These are phyloP conservation scores for Vanrija sp. DNA, from an alignment of 1,284 basidiomycete species.

Conservation along the genomic window DNA sequence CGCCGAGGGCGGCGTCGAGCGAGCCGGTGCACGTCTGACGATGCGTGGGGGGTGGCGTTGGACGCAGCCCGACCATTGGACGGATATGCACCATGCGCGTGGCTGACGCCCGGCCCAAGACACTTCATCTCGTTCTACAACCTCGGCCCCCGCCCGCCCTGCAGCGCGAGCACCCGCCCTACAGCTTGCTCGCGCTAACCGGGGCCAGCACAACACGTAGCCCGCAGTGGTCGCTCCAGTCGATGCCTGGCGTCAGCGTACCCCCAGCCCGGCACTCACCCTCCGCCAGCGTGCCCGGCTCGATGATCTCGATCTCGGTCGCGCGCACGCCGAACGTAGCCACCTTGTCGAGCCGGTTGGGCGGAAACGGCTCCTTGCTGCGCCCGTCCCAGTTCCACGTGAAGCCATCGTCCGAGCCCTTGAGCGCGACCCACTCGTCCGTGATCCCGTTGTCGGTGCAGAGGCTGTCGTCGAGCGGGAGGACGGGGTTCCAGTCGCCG, in stretches of 20 bases:
- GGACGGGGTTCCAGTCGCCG: constrained; percentile 3
- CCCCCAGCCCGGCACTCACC: neutral
- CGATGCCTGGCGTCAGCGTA: neutral
- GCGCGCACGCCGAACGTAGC: neutral
- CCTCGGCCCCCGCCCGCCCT: too few relatives aligned
- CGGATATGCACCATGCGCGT: too few relatives aligned
- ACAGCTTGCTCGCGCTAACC: too few relatives aligned
- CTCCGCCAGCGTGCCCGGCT: constrained; percentile 1
- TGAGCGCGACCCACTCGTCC: neutral
- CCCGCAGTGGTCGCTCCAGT: constrained; percentile 7
- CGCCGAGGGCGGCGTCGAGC: too few relatives aligned
- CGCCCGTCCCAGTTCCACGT: constrained; percentile 6
- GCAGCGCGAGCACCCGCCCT: too few relatives aligned
- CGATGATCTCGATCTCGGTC: neutral
- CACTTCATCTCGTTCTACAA: too few relatives aligned
- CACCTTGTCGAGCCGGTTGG: constrained; percentile 3
- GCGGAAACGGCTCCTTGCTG: constrained; percentile 7
- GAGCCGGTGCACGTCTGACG: too few relatives aligned
- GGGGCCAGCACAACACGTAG: neutral
- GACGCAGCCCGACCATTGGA: too few relatives aligned
- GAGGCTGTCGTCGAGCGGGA: neutral
- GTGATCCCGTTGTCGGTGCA: neutral
- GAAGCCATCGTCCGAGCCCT: neutral
- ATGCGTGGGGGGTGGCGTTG: too few relatives aligned
- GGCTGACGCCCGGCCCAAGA: too few relatives aligned